Conservation (phyloP, 768 basidiomycete species). For the Kwoniella sp. region DNA sequence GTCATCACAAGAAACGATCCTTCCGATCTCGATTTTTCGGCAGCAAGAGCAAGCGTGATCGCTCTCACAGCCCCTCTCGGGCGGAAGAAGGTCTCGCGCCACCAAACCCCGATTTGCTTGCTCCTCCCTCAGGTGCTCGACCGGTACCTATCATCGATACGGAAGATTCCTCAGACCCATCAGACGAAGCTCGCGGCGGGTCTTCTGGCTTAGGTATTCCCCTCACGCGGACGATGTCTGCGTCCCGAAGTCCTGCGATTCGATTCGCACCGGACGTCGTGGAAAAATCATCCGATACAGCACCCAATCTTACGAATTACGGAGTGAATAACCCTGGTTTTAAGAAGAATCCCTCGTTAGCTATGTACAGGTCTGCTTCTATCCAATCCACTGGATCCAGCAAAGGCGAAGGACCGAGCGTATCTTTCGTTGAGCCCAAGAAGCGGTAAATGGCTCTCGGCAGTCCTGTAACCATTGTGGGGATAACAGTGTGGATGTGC, state of each 20-base stretch:
- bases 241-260: slow-evolving; percentile 29
- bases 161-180: neutral
- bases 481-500: neutral
- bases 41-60: slow-evolving; percentile 2
- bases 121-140: slow-evolving; percentile 7
- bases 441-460: slow-evolving; percentile 4
- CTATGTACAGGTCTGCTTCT: slow-evolving; percentile 40
- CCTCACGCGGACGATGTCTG: slow-evolving; percentile 27
- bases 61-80: slow-evolving; percentile 2
- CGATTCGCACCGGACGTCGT: slow-evolving; percentile 46
- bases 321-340: slow-evolving; percentile 40
- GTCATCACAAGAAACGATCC: slow-evolving; percentile 8
- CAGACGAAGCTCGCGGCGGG: slow-evolving; percentile 2
- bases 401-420: slow-evolving; percentile 25
- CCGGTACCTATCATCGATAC: slow-evolving; percentile 17
- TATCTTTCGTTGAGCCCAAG: slow-evolving; percentile 31
- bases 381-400: slow-evolving; percentile 14
- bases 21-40: slow-evolving; percentile 19
- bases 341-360: slow-evolving; percentile 38
- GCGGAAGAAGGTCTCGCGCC: slow-evolving; percentile 18
- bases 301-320: slow-evolving; percentile 42
- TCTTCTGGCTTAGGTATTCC: slow-evolving; percentile 15
- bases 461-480: no score
- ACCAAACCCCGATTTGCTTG: slow-evolving; percentile 4
- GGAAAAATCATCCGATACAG: slow-evolving; percentile 44